Evolutionary conservation across 352 stramenopile genomes (phyloP).

Genomic region (Phytophthora nicotianae): DNA sequence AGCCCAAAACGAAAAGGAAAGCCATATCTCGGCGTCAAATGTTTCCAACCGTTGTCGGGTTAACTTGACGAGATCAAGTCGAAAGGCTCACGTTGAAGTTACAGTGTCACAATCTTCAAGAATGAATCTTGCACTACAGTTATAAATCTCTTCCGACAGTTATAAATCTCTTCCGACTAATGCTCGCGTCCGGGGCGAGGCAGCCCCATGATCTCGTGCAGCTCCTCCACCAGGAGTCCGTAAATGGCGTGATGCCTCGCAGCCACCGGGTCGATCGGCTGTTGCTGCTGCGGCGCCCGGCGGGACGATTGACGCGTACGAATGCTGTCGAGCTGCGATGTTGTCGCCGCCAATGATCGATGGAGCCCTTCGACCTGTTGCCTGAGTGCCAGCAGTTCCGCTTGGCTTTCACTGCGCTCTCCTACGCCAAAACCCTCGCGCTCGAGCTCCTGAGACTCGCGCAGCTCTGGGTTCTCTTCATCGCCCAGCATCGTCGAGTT

Average conservation of each 20-base stretch:
- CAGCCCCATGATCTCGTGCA: slow-evolving; percentile 81
- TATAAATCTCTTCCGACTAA: slow-evolving; percentile 6
- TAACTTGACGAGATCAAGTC: background rate
- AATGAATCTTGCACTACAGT: slow-evolving; percentile 17
- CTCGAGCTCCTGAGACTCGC: slow-evolving; percentile 27
- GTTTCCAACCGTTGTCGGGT: no score
- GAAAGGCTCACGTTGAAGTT: slow-evolving; percentile 21
- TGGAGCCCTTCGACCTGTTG: slow-evolving; percentile 58
- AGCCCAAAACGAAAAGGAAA: no score
- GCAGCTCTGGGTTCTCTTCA: slow-evolving; percentile 25
- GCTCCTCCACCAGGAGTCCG: slow-evolving; percentile 58
- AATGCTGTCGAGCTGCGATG: slow-evolving; percentile 54
- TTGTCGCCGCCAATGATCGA: slow-evolving; percentile 53
- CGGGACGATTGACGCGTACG: slow-evolving; percentile 30
- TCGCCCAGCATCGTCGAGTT: slow-evolving; percentile 39
- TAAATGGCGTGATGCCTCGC: slow-evolving; percentile 45
- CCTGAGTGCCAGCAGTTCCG: slow-evolving; percentile 48
- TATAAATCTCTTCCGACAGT: no score
- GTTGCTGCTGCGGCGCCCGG: slow-evolving; percentile 2
- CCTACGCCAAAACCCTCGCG: slow-evolving; percentile 11
- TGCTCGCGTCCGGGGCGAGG: slow-evolving; percentile 25
- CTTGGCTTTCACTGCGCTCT: slow-evolving; percentile 36
- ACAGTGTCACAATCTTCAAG: slow-evolving; percentile 13
- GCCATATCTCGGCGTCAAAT: no score
- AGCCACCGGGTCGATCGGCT: slow-evolving; percentile 37